These are phyloP conservation scores for Glycine tomentella DNA, from an alignment of 306 rosid species.

Conservation along the genomic window DNA sequence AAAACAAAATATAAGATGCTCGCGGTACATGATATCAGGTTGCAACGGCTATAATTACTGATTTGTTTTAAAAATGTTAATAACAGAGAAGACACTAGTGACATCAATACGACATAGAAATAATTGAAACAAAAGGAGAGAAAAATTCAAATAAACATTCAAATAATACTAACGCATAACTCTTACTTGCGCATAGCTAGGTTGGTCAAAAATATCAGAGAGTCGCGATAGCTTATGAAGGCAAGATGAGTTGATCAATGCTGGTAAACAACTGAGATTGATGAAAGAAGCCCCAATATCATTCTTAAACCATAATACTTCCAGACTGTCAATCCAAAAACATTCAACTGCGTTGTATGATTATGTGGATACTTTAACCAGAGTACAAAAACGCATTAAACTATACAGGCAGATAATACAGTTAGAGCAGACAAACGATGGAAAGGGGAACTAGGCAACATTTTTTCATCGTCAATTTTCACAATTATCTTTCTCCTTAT, in stretches of 20 bases:
- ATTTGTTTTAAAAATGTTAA: background rate
- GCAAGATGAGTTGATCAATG: slow-evolving; percentile 84
- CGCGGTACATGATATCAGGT: background rate
- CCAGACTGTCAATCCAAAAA: slow-evolving; percentile 66
- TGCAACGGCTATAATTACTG: background rate
- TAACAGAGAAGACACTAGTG: background rate
- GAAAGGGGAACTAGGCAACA: slow-evolving; percentile 24
- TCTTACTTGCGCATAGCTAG: slow-evolving; percentile 68
- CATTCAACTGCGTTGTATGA: slow-evolving; percentile 36
- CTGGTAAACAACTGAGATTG: slow-evolving; percentile 89
- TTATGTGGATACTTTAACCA: slow-evolving; percentile 10
- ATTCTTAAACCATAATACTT: slow-evolving; percentile 82
- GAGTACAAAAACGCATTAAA: slow-evolving; percentile 4
- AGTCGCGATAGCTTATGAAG: slow-evolving; percentile 71
- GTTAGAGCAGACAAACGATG: slow-evolving; percentile 12
- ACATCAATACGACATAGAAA: slow-evolving; percentile 8
- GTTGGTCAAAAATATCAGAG: slow-evolving; percentile 61
- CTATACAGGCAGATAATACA: slow-evolving; percentile 34
- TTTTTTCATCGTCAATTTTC: background rate
- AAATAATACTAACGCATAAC: slow-evolving; percentile 34
- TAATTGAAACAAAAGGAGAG: background rate
- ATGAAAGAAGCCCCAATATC: slow-evolving; percentile 72
- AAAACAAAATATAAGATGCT: background rate
- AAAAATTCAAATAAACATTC: slow-evolving; percentile 12
- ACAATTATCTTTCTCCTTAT: slow-evolving; percentile 4